Conservation (phyloP, 441 rosid species). For the Syzygium malaccense region DNA sequence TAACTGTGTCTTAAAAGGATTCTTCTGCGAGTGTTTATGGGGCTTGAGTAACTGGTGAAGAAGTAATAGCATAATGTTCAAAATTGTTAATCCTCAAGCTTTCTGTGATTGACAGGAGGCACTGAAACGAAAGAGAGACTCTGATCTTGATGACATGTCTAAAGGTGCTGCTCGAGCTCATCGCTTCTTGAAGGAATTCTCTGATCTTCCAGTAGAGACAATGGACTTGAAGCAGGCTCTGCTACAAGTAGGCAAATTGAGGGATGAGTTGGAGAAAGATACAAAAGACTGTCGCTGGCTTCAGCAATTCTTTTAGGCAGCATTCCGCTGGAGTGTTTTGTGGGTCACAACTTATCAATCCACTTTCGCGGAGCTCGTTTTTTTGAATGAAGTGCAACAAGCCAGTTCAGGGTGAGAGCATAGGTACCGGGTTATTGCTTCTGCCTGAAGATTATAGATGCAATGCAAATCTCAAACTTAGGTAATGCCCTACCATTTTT, state of each 20-base stretch:
- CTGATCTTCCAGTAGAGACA: conserved; percentile 77
- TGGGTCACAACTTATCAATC: not conserved
- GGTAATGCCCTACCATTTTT: not conserved
- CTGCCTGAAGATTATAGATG: not conserved
- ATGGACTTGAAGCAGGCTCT: conserved; percentile 79
- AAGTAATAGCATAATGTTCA: not conserved
- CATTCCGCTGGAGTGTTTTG: not conserved
- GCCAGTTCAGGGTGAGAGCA: not conserved
- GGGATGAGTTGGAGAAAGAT: conserved; percentile 61
- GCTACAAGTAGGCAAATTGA: conserved; percentile 45
- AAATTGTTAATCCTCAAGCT: not conserved
- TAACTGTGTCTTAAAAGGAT: not conserved
- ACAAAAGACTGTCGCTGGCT: conserved; percentile 63
- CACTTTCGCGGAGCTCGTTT: not conserved
- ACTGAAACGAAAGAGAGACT: conserved; percentile 62
- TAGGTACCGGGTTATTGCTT: not conserved
- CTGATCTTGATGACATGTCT: conserved; percentile 45
- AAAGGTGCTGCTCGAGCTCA: conserved; percentile 78
- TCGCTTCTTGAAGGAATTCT: conserved; percentile 66
- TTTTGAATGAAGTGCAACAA: not conserved
- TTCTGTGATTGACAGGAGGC: conserved; percentile 35
- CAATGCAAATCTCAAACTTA: not conserved
- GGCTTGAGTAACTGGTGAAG: not conserved
- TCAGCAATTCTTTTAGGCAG: conserved; percentile 36
- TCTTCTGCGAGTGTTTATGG: not conserved